Base-by-base conservation (phyloP, 2,329 filamentous ascomycete species). In the Colletotrichum theobromicola region DNA sequence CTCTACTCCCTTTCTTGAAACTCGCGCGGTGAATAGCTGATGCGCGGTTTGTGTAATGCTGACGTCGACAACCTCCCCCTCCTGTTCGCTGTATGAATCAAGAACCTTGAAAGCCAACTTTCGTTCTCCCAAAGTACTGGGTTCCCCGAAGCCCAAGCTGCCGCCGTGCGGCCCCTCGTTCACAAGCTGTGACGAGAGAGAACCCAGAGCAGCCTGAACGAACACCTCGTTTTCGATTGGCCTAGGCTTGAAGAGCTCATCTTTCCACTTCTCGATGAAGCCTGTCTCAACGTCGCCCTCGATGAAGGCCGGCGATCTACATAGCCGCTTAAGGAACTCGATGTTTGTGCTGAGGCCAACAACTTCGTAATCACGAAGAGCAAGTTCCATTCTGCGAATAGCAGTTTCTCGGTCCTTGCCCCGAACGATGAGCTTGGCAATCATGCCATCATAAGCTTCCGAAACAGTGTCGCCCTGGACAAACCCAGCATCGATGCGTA, bases 401-500 rank as follows among this genome's bases (percentile, higher is more conserved):
- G 96, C 95, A 30, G 94, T 93, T 81, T 94, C 90, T 74, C 97
- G 90, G 71, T 93, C 93, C 18, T 91, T 90, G 1, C 94, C 97
- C 72, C 94, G 91, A 7, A 98, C 95, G 79, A 99, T 99, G 67
- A 99, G 90, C 85, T 99, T 99, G 58, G 97, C 95, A 78, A 99
- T 98, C 97, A 99, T 99, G 32, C 97, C 97, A 79, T 99, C 97
- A 83, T 99, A 99, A 69, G 97, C 94, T 73, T 96, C 95, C 0
- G 96, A 97, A 4, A 99, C 94, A 76, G 95, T 95, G 82, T 98
- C 96, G 30, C 97, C 97, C 78, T 95, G 90, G 32, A 96, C 91
- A 82, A 98, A 98, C 2, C 97, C 97, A 60, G 96, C 95, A 80
- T 99, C 97, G 77, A 99, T 95, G 53, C 97, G 93, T 35, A 98